Evolutionary conservation across 169 alveolate genomes (phyloP).

Genomic region (Eimeria acervulina): DNA sequence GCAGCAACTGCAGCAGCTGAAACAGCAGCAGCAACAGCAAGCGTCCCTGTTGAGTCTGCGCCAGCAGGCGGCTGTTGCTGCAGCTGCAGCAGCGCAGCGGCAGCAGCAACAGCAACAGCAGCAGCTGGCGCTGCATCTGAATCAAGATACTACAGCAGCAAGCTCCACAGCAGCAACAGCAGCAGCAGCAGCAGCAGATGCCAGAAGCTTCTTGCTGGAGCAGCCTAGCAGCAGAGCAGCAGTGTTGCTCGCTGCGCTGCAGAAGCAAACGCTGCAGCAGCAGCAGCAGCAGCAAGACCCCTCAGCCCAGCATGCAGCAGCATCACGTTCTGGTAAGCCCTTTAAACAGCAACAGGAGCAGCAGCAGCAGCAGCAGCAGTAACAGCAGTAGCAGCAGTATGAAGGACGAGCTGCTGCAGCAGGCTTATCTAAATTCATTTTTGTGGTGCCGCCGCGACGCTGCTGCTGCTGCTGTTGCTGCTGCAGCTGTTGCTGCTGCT

Average conservation of each 20-base stretch:
- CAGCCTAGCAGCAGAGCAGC: slow-evolving; percentile 41
- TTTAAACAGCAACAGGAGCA: neutral
- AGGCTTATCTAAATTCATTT: too few relatives aligned
- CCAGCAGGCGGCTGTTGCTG: slow-evolving; percentile 26
- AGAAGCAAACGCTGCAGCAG: slow-evolving; percentile 58
- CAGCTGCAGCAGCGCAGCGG: slow-evolving; percentile 23
- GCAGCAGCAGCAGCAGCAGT: slow-evolving; percentile 23
- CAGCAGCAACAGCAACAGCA: neutral
- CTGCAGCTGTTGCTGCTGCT: neutral
- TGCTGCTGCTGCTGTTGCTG: neutral
- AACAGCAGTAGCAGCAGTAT: neutral
- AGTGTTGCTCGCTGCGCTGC: slow-evolving; percentile 27
- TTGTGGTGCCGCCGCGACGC: neutral
- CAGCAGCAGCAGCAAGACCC: neutral
- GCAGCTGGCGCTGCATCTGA: neutral
- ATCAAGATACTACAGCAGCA: neutral
- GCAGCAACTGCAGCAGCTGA: too few relatives aligned
- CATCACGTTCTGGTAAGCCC: slow-evolving; percentile 6
- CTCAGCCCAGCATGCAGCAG: slow-evolving; percentile 9
- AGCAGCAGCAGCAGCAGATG: neutral
- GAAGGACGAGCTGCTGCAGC: neutral
- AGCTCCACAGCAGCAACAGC: neutral
- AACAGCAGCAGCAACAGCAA: slow-evolving; percentile 21
- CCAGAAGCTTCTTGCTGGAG: neutral
- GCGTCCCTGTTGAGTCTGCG: slow-evolving; percentile 18